Base-by-base conservation (phyloP, 179 eudicot genomes). In the Sideroxylon spinosum region DNA sequence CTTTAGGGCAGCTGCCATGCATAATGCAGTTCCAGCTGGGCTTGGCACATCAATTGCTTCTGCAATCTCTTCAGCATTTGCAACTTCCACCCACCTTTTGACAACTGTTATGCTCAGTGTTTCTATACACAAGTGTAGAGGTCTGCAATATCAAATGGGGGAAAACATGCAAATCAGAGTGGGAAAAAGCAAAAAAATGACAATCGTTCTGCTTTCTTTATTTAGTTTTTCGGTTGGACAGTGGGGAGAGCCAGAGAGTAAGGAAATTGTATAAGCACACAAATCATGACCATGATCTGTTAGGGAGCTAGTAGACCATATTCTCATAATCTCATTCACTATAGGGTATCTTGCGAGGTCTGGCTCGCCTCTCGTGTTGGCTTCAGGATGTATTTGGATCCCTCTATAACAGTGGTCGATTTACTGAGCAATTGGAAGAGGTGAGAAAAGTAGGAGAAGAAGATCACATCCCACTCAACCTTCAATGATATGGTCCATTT, bases 1-100 rank as follows among this genome's bases (percentile, higher is more conserved):
- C 92, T 90, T 93, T 56, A 88, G 78, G 75, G 93, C 86, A 84
- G 98, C 92, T 82, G 98, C 97, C 92, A 93, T 92, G 84, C 95
- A 92, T 85, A 93, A 84, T 57, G 97, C 95, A 77, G 98, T 88
- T 68, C 98, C 98, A 60, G 78, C 82, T 79, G 91, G 87, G 80
- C 97, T 88, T 72, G 79, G 86, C 65, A 93, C 79, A 77, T 93
- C 93, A 73, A 93, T 93, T 78, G 97, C 92, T 76, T 82, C 88
- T 29, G 84, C 86, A 73, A 90, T 92, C 76, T 90, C 98, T 65
- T 90, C 95, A 44, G 56, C 3, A 13, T 93, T 82, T 78, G 95
- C 95, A 86, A 93, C 88, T 84, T 92, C 92, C 48, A 86, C 87
- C 98, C 98, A 93, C 80, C 92, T 89, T 82, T 86, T 89, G 86